Evolutionary conservation across 2,329 filamentous ascomycete species (phyloP).

Genomic region (Aureobasidium zeae): DNA sequence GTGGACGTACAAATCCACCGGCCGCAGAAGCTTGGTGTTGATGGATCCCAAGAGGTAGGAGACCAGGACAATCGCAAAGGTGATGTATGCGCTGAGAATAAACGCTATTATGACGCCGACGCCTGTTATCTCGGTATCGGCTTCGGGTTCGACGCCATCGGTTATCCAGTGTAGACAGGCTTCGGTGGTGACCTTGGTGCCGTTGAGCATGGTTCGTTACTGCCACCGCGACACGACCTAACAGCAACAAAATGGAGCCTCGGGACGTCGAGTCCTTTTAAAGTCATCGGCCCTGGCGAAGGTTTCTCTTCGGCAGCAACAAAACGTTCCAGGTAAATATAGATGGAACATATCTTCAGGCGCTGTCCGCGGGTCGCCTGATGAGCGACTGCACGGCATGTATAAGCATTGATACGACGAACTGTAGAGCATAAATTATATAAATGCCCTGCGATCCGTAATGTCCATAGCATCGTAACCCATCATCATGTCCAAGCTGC

Average conservation of each 20-base stretch:
- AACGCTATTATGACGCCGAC: slow-evolving; percentile 21
- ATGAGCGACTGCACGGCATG: neutral
- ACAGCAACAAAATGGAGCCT: too few species aligned
- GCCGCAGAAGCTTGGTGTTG: neutral
- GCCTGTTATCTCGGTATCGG: slow-evolving; percentile 21
- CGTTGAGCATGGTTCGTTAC: too few species aligned
- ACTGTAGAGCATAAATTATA: neutral
- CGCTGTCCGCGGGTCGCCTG: neutral
- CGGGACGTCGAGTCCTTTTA: too few species aligned
- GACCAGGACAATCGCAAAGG: slow-evolving; percentile 17
- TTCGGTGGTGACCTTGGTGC: neutral
- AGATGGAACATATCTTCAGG: neutral
- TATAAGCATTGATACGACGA: neutral
- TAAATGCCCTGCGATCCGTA: too few species aligned
- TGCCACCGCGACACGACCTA: too few species aligned
- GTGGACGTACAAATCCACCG: neutral
- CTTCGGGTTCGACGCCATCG: slow-evolving; percentile 12
- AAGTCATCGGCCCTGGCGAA: neutral
- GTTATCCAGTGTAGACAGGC: neutral
- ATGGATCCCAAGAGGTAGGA: slow-evolving; percentile 16
- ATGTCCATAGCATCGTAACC: neutral
- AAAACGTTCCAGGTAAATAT: too few species aligned
- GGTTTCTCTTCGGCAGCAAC: slow-evolving; percentile 7
- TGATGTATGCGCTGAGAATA: slow-evolving; percentile 20
- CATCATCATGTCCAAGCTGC: neutral